Conservation (phyloP, 2,329 filamentous ascomycete genomes). For the Fusarium acutatum region DNA sequence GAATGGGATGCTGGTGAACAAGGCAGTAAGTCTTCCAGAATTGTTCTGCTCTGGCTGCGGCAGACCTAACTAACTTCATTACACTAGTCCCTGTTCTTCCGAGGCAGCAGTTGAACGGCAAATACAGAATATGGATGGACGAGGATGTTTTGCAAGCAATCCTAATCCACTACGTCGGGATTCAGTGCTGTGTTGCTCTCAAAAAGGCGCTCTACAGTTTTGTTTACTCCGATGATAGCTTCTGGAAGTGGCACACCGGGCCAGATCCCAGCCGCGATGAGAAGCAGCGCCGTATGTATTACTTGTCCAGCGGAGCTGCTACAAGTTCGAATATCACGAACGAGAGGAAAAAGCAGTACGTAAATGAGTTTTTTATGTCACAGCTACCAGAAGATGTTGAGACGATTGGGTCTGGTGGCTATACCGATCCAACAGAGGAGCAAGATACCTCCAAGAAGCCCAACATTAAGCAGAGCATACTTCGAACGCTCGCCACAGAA, state of each 20-base stretch:
- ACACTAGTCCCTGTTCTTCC: neutral
- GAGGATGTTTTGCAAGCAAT: neutral
- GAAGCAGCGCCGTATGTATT: neutral
- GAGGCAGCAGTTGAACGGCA: neutral
- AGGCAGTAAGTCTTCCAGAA: neutral
- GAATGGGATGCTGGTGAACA: neutral
- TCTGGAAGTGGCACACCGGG: neutral
- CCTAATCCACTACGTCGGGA: neutral
- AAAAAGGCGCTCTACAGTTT: neutral
- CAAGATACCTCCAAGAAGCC: neutral
- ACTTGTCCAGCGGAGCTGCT: neutral
- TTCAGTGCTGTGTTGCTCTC: neutral
- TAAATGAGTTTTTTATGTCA: neutral
- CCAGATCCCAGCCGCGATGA: neutral
- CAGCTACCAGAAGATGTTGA: neutral
- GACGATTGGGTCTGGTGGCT: neutral
- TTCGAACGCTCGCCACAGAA: neutral
- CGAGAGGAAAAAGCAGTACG: neutral
- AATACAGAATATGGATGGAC: constrained; percentile 1
- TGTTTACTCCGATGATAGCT: neutral
- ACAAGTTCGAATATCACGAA: fast-evolving
- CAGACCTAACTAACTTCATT: neutral
- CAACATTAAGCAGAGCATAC: neutral
- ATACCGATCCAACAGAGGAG: neutral
- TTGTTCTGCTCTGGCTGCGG: neutral